These are phyloP conservation scores for Phytophthora litchii DNA, from an alignment of 352 stramenopile species.

Conservation along the genomic window DNA sequence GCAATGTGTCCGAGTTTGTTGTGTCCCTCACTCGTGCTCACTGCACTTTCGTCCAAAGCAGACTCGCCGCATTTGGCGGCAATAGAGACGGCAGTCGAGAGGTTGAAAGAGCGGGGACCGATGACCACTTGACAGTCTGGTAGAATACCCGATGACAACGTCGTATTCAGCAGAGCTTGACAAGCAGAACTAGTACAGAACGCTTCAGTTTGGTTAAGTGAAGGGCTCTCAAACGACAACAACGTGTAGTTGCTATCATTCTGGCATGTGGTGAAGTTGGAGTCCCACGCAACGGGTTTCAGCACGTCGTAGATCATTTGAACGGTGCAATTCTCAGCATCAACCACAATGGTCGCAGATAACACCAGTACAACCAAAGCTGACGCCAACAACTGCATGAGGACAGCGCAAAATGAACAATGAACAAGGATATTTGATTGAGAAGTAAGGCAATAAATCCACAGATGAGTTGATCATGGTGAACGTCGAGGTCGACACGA, in stretches of 20 bases:
- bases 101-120: conserved; percentile 9
- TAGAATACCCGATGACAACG: conserved; percentile 7
- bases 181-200: conserved; percentile 34
- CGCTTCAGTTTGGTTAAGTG: conserved; percentile 9
- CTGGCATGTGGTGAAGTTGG: conserved; percentile 24
- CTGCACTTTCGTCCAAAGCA: conserved; percentile 13
- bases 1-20: neutral
- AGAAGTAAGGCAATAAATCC: neutral
- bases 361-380: neutral
- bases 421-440: conserved; percentile 7
- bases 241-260: conserved; percentile 31
- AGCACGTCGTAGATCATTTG: conserved; percentile 7
- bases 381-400: neutral
- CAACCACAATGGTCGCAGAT: neutral
- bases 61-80: conserved; percentile 2
- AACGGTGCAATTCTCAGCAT: conserved; percentile 25
- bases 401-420: conserved; percentile 8
- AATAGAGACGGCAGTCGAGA: conserved; percentile 3
- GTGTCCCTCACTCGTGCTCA: conserved; percentile 1
- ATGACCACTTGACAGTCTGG: conserved; percentile 26
- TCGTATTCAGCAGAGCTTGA: conserved; percentile 26
- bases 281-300: conserved; percentile 6
- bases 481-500: neutral
- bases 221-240: conserved; percentile 9
- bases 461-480: too few relatives aligned